Evolutionary conservation across 1,284 basidiomycete species (phyloP), one percentile per base, ranked within the genome.

Genomic region (Moesziomyces sp.): DNA sequence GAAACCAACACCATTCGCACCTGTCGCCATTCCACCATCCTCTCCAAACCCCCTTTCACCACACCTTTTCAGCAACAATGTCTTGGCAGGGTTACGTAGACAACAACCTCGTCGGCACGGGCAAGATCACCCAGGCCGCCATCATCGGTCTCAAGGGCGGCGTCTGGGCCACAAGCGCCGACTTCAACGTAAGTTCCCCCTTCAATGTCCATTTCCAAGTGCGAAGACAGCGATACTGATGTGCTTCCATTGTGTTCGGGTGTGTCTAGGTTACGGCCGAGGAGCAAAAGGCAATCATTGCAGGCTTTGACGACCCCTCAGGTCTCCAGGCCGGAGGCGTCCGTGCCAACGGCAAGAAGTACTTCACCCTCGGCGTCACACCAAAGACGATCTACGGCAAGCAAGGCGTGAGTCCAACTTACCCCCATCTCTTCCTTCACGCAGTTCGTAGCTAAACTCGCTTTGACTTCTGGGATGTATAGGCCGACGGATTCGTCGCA

Each of bases 121-220:
- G 90, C 78, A 92, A 90, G 86, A 87, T 97, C 83, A 61, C 86
- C 44, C 88, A 89, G 79, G 94, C 93, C 44, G 93, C 93, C 46
- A 97, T 97, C 85, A 74, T 97, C 55, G 94, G 94, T 44, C 88
- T 88, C 73, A 86, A 89, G 78, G 93, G 94, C 52, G 94, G 95
- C 66, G 88, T 95, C 26, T 97, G 95, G 95, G 94, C 93, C 21
- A 79, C 88, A 7, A 89, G 90, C 16, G 14, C 88, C 10, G 91
- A 90, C n/a, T 94, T 91, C 86, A 88, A 84, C 33, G 93, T 96
- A 84, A 52, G 78, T 81, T 4, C 30, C 2, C 7, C 30, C 1
- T 3, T 8, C 30, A 33, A 33, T 1, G 10, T 11, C 30, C 11
- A 33, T 3, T 28, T 7, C 24, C 24, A 30, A 30, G 30, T 30